Percentiles rank a stretch among this genome's conserved stretches.
Evolutionary conservation across 805 yeast genomes (phyloP).

Genomic region (Spathaspora hagerdaliae): DNA sequence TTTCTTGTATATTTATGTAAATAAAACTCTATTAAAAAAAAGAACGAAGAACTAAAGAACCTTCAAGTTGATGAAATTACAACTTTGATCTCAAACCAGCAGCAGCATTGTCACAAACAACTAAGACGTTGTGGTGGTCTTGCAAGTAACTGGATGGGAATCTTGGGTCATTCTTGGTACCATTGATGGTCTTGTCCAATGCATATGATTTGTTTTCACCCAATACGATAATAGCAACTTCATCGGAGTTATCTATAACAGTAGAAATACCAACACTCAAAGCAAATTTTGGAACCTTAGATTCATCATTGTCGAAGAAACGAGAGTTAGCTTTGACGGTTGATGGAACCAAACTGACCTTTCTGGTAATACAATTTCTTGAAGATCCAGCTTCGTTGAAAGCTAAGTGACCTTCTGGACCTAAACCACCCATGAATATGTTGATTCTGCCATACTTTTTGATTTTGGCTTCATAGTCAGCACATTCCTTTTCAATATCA

Average conservation of each 20-base stretch:
- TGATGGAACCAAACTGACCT: conserved; percentile 42
- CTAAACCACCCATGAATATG: conserved; percentile 55
- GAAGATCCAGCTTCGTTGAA: conserved; percentile 55
- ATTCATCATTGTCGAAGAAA: conserved; percentile 43
- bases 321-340: conserved; percentile 53
- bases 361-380: conserved; percentile 43
- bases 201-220: conserved; percentile 46
- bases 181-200: conserved; percentile 41
- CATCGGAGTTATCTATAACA: conserved; percentile 51
- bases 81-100: conserved; percentile 34
- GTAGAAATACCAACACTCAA: conserved; percentile 57
- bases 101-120: conserved; percentile 49
- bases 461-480: conserved; percentile 45
- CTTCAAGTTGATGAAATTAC: conserved; percentile 9
- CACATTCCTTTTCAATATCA: conserved; percentile 45
- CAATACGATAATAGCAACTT: conserved; percentile 48
- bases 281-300: conserved; percentile 49
- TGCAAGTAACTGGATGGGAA: conserved; percentile 51
- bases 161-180: conserved; percentile 30
- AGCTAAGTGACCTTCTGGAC: conserved; percentile 60
- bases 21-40: not conserved
- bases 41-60: not conserved
- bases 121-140: conserved; percentile 40
- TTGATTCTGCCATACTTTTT: conserved; percentile 46
- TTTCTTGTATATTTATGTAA: not conserved